Base-by-base conservation (phyloP, 2,329 filamentous ascomycete genomes). In the Chlorencoelia australis region DNA sequence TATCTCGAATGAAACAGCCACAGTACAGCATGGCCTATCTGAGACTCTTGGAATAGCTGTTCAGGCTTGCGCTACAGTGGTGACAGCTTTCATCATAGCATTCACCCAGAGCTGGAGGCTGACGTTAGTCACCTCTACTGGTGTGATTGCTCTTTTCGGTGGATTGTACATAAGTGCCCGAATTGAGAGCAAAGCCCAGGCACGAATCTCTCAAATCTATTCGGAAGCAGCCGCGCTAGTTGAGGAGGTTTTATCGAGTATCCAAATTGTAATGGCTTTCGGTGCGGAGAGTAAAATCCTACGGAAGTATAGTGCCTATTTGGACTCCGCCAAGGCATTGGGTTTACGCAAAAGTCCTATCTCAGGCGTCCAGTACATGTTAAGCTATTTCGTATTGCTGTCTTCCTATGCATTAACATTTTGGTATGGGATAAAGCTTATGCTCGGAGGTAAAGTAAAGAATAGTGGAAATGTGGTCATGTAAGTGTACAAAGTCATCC, bases 361-460 rank as follows among this genome's bases (percentile, higher is more conserved):
- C 1, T 58, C 63, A 26, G 69, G 65, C 7, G 56, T 67, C 1
- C 67, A 71, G 46, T 58, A 64, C n/a, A 69, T 68, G 15, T 49
- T 67, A 8, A 51, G 73, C 18, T 18, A 10, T 17, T 31, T 31
- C 10, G 13, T 31, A n/a, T 18, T 31, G 8, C 18, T 18, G 9
- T 63, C 66, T 3, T 68, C 68, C 3, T 73, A 73, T 49, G 69
- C 66, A 8, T 53, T 75, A 4, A 69, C 70, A 1, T 75, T 73
- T 46, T 75, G 69, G 68, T 64, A 71, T 49, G 71, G 71, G 33
- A 69, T 65, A 40, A 60, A 56, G 18, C 60, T 58, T 9, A 65
- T 75, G 26, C 67, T 68, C 7, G 50, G 57, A 2, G 21, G 37
- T 4, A 35, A 38, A 7, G 27, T 26, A 17, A 21, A 16, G 22